Evolutionary conservation across 2,329 filamentous ascomycete genomes (phyloP).

Genomic region (Paradendryphiella salina): DNA sequence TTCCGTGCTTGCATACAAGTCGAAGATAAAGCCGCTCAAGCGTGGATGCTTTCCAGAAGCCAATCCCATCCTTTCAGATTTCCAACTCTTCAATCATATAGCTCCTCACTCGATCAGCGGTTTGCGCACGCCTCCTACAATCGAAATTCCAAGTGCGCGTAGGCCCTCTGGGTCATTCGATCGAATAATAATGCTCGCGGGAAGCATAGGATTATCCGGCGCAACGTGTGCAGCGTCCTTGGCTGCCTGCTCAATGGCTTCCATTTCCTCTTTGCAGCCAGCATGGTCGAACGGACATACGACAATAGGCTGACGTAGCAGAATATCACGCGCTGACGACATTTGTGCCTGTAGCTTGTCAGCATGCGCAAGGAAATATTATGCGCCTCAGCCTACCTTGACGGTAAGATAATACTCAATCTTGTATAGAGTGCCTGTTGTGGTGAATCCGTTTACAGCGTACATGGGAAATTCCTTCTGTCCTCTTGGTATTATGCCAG

Average conservation of each 20-base stretch:
- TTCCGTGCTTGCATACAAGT: background rate
- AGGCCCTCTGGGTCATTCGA: slow-evolving; percentile 71
- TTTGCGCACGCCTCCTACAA: slow-evolving; percentile 65
- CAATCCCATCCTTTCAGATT: background rate
- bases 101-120: slow-evolving; percentile 65
- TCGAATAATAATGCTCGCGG: slow-evolving; percentile 78
- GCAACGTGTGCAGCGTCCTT: slow-evolving; percentile 89
- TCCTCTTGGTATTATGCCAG: slow-evolving; percentile 83
- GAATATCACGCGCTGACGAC: slow-evolving; percentile 84
- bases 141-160: slow-evolving; percentile 62
- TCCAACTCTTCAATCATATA: background rate
- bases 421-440: slow-evolving; percentile 91
- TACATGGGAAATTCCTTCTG: slow-evolving; percentile 89
- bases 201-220: slow-evolving; percentile 89
- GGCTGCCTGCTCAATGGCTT: slow-evolving; percentile 93
- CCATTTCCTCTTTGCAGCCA: slow-evolving; percentile 97
- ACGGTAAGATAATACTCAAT: slow-evolving; percentile 96
- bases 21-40: background rate
- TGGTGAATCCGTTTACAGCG: slow-evolving; percentile 87
- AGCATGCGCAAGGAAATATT: slow-evolving; percentile 4
- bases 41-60: background rate
- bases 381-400: slow-evolving; percentile 65
- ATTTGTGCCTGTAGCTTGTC: slow-evolving; percentile 70
- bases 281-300: slow-evolving; percentile 95
- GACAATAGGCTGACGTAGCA: slow-evolving; percentile 87